Conservation (phyloP, 495 filamentous ascomycete species). For the Podospora australis region DNA sequence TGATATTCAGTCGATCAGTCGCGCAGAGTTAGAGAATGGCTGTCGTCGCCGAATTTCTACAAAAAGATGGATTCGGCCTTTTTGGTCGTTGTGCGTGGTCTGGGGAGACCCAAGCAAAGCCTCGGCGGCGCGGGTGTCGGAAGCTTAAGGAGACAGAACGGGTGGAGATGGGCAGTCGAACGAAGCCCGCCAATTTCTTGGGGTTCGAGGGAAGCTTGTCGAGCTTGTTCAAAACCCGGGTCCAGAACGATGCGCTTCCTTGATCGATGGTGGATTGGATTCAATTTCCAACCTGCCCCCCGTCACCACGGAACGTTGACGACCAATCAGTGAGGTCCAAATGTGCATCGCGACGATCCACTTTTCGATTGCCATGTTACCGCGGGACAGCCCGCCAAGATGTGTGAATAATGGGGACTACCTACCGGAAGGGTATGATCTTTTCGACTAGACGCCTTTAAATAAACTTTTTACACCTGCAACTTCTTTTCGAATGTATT, state of each 20-base stretch:
- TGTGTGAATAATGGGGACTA: too few relatives aligned
- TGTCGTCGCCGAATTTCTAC: not conserved
- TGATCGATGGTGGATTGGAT: constrained; percentile 1
- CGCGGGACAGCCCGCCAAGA: not conserved
- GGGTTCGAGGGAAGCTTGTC: constrained; percentile 1
- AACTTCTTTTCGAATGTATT: too few relatives aligned
- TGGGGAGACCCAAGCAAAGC: not conserved
- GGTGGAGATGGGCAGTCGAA: not conserved
- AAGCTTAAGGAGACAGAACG: not conserved
- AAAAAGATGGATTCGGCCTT: not conserved
- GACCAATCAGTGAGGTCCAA: not conserved
- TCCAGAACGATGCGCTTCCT: not conserved
- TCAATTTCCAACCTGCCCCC: constrained; percentile 1
- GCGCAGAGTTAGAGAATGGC: not conserved
- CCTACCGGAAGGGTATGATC: too few relatives aligned
- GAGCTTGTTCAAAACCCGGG: not conserved
- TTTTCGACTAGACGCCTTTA: too few relatives aligned
- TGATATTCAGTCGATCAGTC: not conserved
- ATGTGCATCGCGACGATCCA: too few relatives aligned
- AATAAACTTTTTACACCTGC: too few relatives aligned
- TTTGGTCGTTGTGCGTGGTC: not conserved
- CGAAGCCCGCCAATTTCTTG: constrained; percentile 5
- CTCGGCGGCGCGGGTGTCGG: not conserved
- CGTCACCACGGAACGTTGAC: not conserved
- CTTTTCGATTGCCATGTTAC: too few relatives aligned